These are phyloP conservation scores for Aureobasidium uvarum DNA, from an alignment of 2,329 filamentous ascomycete species.

Conservation along the genomic window DNA sequence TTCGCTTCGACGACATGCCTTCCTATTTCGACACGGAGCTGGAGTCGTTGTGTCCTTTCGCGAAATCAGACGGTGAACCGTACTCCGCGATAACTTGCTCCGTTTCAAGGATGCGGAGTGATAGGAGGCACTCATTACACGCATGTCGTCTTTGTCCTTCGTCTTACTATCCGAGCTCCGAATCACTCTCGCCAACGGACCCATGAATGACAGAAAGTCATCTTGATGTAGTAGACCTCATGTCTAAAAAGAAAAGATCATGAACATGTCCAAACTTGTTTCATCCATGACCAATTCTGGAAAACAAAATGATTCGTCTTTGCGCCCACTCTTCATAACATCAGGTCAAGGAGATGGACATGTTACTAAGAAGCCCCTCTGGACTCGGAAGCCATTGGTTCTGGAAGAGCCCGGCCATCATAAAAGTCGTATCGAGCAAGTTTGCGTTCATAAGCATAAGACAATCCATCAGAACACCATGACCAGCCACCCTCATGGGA, in stretches of 20 bases:
- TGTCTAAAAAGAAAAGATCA: too few species aligned
- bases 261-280: too few species aligned
- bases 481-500: too few species aligned
- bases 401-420: background rate
- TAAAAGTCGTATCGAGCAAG: background rate
- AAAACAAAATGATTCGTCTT: background rate
- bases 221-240: too few species aligned
- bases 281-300: too few species aligned
- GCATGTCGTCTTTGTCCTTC: background rate
- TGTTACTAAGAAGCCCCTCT: background rate
- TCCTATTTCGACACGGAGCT: conserved; percentile 2
- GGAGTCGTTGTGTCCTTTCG: background rate
- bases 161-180: background rate
- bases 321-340: background rate
- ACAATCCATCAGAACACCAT: background rate
- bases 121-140: background rate
- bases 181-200: background rate
- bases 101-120: background rate
- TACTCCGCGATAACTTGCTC: background rate
- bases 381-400: too few species aligned
- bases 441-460: background rate
- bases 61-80: background rate
- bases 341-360: background rate
- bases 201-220: background rate
- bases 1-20: conserved; percentile 7